A percentile compares a stretch with the other conserved stretches of the same genome.
These are phyloP conservation scores for Spergularia azorica DNA, from an alignment of 179 eudicot genomes.

Conservation along the genomic window DNA sequence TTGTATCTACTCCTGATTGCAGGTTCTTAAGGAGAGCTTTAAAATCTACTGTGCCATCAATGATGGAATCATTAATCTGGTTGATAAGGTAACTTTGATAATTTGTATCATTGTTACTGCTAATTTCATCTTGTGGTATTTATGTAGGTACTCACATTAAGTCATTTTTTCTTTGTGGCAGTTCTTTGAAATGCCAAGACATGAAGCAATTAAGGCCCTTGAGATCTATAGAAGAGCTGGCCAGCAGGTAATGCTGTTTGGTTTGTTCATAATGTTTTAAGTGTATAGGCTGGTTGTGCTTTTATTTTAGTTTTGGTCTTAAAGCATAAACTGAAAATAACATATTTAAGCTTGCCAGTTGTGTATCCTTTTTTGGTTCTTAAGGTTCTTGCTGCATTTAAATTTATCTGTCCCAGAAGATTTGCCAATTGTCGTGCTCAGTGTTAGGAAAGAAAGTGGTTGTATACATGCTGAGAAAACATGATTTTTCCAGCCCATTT, in stretches of 20 bases:
- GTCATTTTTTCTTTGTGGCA: conserved; percentile 26
- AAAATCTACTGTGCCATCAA: conserved; percentile 91
- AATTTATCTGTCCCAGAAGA: too few species aligned
- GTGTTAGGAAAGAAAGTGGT: too few species aligned
- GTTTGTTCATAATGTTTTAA: background rate
- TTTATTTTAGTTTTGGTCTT: background rate
- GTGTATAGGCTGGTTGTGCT: background rate
- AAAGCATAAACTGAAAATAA: background rate
- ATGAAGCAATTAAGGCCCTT: conserved; percentile 89
- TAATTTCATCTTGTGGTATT: background rate
- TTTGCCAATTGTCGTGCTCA: too few species aligned
- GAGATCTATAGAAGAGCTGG: conserved; percentile 88
- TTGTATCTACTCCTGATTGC: conserved; percentile 4
- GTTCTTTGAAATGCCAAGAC: conserved; percentile 92
- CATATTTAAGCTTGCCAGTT: background rate
- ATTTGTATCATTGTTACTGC: background rate
- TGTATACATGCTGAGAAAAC: background rate
- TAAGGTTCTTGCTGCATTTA: background rate
- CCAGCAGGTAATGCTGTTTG: conserved; percentile 56
- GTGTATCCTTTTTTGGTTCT: background rate
- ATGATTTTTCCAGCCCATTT: background rate
- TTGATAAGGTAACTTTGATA: conserved; percentile 63
- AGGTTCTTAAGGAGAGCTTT: conserved; percentile 95
- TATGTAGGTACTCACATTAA: background rate
- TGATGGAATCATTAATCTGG: conserved; percentile 95